These are phyloP conservation scores for Kluyveromyces nonfermentans DNA, from an alignment of 805 yeast genomes.

Conservation along the genomic window DNA sequence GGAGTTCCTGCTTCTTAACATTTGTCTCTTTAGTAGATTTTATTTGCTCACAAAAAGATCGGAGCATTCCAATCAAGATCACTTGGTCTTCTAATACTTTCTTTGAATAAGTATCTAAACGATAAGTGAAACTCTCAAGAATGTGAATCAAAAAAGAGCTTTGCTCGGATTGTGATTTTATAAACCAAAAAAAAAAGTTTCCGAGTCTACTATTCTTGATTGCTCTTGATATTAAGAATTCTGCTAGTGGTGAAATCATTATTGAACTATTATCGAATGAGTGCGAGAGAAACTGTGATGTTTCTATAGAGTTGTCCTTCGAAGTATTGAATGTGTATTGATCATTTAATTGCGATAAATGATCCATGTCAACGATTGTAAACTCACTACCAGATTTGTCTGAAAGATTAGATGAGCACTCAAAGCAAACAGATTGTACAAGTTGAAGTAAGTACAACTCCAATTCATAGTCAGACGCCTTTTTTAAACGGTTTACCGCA, in stretches of 20 bases:
- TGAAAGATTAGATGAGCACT: constrained; percentile 29
- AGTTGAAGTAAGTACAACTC: constrained; percentile 77
- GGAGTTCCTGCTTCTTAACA: constrained; percentile 59
- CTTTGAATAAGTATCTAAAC: constrained; percentile 19
- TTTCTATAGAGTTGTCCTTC: constrained; percentile 7
- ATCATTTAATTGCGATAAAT: constrained; percentile 17
- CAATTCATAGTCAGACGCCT: constrained; percentile 73
- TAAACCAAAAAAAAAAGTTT: constrained; percentile 83
- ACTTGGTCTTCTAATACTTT: constrained; percentile 47
- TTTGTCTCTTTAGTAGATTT: constrained; percentile 68
- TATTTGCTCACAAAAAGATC: constrained; percentile 53
- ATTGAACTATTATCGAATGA: constrained; percentile 13
- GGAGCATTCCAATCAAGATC: constrained; percentile 55
- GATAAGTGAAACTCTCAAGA: constrained; percentile 36
- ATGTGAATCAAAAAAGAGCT: constrained; percentile 41
- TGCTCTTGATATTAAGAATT: constrained; percentile 67
- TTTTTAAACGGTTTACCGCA: constrained; percentile 75
- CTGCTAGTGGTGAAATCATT: constrained; percentile 52
- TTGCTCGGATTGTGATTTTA: constrained; percentile 80
- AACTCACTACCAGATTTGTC: constrained; percentile 29
- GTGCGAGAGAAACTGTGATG: background rate
- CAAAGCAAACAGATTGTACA: constrained; percentile 87
- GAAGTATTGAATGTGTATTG: constrained; percentile 10
- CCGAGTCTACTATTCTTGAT: constrained; percentile 58
- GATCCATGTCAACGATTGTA: constrained; percentile 30